Percentiles rank a stretch among this genome's conserved stretches.
phyloP scores from a whole-genome alignment of 169 alveolate species.

The Cryptosporidium tyzzeri region DNA sequence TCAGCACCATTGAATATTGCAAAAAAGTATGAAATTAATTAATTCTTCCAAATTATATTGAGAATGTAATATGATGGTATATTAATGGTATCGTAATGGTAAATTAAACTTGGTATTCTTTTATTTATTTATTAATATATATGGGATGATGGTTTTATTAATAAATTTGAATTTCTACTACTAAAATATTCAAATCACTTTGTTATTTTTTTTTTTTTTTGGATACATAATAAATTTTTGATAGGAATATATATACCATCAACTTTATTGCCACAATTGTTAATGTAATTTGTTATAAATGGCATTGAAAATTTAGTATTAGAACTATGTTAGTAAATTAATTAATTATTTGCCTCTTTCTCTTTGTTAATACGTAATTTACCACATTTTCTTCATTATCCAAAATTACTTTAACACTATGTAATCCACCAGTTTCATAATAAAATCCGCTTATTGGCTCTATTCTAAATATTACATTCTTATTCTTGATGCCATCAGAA shows the following conservation, averaged over 20 bases:
- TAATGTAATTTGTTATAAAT: too few relatives aligned
- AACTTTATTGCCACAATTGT: background rate
- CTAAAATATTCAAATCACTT: background rate
- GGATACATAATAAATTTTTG: background rate
- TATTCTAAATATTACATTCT: slow-evolving; percentile 20
- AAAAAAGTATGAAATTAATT: slow-evolving; percentile 62
- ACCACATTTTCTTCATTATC: slow-evolving; percentile 57
- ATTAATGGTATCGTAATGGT: too few relatives aligned
- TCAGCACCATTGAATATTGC: slow-evolving; percentile 4
- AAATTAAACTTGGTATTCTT: too few relatives aligned
- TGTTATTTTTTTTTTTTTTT: too few relatives aligned
- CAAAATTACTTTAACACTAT: slow-evolving; percentile 30
- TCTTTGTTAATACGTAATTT: slow-evolving; percentile 25
- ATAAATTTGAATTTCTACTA: too few relatives aligned
- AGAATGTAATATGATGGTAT: too few relatives aligned
- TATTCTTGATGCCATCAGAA: background rate
- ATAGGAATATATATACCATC: background rate
- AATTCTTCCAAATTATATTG: background rate
- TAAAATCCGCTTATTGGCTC: slow-evolving; percentile 21
- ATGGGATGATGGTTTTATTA: background rate
- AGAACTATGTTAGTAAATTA: background rate
- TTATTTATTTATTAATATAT: too few relatives aligned
- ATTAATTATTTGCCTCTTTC: slow-evolving; percentile 20
- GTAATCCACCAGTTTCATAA: background rate
- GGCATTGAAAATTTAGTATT: too few relatives aligned